Evolutionary conservation across 805 yeast species (phyloP).

Genomic region (Zygosaccharomyces rouxii): DNA sequence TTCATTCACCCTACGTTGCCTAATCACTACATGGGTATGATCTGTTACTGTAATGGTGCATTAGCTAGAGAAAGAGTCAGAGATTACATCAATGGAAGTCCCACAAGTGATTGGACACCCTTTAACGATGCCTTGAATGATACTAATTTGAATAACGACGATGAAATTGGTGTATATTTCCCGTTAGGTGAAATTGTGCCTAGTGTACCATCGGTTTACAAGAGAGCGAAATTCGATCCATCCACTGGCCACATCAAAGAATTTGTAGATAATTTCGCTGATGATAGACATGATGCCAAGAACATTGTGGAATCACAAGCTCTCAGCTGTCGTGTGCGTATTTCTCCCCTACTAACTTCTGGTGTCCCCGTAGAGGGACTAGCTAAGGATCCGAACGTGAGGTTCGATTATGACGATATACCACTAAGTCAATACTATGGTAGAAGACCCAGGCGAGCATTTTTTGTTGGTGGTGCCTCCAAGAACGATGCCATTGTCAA

Average conservation of each 20-base stretch:
- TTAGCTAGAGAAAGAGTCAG: conserved; percentile 77
- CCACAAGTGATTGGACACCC: conserved; percentile 49
- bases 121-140: conserved; percentile 47
- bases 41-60: conserved; percentile 89
- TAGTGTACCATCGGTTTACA: conserved; percentile 60
- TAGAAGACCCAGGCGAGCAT: conserved; percentile 60
- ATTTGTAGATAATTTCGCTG: conserved; percentile 40
- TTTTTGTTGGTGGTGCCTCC: conserved; percentile 86
- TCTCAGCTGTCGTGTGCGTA: conserved; percentile 72
- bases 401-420: conserved; percentile 35
- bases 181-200: conserved; percentile 92
- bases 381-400: conserved; percentile 19
- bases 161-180: conserved; percentile 71
- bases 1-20: conserved; percentile 82
- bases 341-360: conserved; percentile 66
- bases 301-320: conserved; percentile 87
- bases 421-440: conserved; percentile 26
- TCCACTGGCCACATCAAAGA: conserved; percentile 28
- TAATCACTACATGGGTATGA: conserved; percentile 85
- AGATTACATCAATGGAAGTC: conserved; percentile 49
- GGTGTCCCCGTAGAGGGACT: conserved; percentile 13
- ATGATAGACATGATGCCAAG: conserved; percentile 59
- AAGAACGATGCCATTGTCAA: conserved; percentile 62
- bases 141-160: conserved; percentile 37
- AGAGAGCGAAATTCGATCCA: conserved; percentile 44